A percentile compares a stretch with the other conserved stretches of the same genome.
Evolutionary conservation across 2,329 filamentous ascomycete genomes (phyloP).

Genomic region (Thielaviopsis euricoi): DNA sequence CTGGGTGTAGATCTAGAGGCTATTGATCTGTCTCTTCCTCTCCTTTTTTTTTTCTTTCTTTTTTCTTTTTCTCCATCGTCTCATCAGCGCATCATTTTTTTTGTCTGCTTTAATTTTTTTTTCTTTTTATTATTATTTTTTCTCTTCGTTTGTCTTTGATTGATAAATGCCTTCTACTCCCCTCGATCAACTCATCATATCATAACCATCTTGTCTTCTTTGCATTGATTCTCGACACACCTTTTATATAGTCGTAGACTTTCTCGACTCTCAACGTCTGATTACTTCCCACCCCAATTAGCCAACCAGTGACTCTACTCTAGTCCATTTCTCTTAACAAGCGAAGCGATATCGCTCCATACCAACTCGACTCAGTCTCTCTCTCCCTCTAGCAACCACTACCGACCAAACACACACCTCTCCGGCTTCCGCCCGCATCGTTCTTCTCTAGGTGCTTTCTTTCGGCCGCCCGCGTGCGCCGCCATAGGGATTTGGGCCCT

Average conservation of each 20-base stretch:
- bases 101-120: no score
- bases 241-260: background rate
- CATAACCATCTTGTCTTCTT: background rate
- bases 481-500: slow-evolving; percentile 7
- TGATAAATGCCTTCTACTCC: background rate
- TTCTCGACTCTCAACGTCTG: background rate
- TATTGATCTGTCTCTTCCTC: background rate
- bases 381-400: no score
- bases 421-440: background rate
- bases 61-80: background rate
- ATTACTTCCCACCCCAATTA: background rate
- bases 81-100: background rate
- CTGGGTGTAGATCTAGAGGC: background rate
- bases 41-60: slow-evolving; percentile 1
- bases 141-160: background rate
- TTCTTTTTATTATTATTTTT: background rate
- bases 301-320: background rate
- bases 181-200: background rate
- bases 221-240: background rate
- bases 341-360: background rate
- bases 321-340: background rate
- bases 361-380: background rate
- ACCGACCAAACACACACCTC: background rate
- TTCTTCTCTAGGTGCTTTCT: background rate
- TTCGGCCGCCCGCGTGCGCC: slow-evolving; percentile 9